Percentiles rank a stretch among this genome's conserved stretches.
phyloP scores from a whole-genome alignment of 2,329 filamentous ascomycete genomes.

The Neurospora sp. region DNA sequence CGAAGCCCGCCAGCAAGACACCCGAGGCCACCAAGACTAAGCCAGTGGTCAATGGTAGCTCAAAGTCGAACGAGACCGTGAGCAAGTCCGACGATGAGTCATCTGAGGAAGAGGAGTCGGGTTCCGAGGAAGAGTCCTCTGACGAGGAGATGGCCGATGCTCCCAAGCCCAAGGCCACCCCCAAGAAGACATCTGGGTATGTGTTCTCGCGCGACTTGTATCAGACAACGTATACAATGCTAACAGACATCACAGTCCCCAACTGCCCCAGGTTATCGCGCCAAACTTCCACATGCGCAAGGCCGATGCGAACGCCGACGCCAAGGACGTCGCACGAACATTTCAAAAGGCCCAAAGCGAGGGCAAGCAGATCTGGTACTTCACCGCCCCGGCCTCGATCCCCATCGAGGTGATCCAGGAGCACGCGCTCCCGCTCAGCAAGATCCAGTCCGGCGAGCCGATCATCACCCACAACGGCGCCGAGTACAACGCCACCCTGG shows the following conservation, averaged over 20 bases:
- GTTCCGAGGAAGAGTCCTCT: conserved; percentile 14
- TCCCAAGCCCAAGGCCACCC: conserved; percentile 11
- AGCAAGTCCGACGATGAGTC: conserved; percentile 12
- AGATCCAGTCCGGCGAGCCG: conserved; percentile 39
- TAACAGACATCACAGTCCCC: neutral
- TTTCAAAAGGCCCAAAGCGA: conserved; percentile 50
- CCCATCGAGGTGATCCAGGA: conserved; percentile 59
- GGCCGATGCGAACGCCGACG: conserved; percentile 32
- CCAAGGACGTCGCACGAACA: conserved; percentile 38
- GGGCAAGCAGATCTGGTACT: conserved; percentile 74
- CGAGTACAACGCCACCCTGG: conserved; percentile 50
- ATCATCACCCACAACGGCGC: conserved; percentile 55
- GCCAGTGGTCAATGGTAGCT: conserved; percentile 4
- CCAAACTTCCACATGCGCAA: conserved; percentile 47
- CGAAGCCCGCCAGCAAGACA: conserved; percentile 5
- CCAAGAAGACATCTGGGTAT: conserved; percentile 8
- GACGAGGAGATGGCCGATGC: conserved; percentile 29
- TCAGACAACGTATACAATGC: neutral
- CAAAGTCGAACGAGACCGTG: conserved; percentile 14
- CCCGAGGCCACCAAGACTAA: conserved; percentile 9
- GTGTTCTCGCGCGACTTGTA: conserved; percentile 1
- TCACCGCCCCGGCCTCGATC: conserved; percentile 60
- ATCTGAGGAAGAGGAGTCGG: conserved; percentile 9
- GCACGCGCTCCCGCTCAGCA: conserved; percentile 50
- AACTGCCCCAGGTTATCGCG: conserved; percentile 32